Base-by-base conservation (phyloP, 2,329 filamentous ascomycete genomes). In the Fusarium coicis region DNA sequence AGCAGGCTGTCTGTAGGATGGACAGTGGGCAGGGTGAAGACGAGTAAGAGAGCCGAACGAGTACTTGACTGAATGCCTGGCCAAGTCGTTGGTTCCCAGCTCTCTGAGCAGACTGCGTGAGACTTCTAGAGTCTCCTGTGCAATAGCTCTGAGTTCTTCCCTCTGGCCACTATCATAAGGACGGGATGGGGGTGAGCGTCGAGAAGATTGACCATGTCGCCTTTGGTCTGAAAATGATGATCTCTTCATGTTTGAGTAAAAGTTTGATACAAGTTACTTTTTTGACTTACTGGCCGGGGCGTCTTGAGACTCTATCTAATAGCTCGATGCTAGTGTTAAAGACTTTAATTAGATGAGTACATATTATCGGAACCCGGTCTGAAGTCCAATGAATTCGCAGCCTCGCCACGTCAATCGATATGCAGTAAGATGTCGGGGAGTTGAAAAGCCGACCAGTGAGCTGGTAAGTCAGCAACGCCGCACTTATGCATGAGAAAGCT, bases 201-300 rank as follows among this genome's bases (percentile, higher is more conserved):
- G 21, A 23, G 40, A 42, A 23, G 40, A 42, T 23, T 42, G 40
- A 14, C n/a, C 40, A 6, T 42, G n/a, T 2, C 40, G n/a, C n/a
- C 40, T 42, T 5, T 16, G 21, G 14, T 42, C 8, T 10, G 9
- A 15, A 4, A 42, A 42, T 23, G n/a, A 42, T 16, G 40, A 23
- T 42, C 14, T 23, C 40, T 42, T 42, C 40, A 42, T 42, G 40
- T 15, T n/a, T 42, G 40, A n/a, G 21, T 23, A 42, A 10, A 4
- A 23, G 12, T 23, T 0, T 42, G 40, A 42, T 37, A 23, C 21
- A 5, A 42, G n/a, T 7, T 3, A 42, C n/a, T 16, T 2, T 15
- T 8, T 16, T 23, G 14, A 1, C 10, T 4, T 4, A 7, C n/a
- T 9, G n/a, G 10, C n/a, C 9, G 21, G n/a, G 12, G 0, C 5